A percentile compares a stretch with the other conserved stretches of the same genome.
Evolutionary conservation across 441 rosid species (phyloP).

Genomic region (Populus trichocarpa): DNA sequence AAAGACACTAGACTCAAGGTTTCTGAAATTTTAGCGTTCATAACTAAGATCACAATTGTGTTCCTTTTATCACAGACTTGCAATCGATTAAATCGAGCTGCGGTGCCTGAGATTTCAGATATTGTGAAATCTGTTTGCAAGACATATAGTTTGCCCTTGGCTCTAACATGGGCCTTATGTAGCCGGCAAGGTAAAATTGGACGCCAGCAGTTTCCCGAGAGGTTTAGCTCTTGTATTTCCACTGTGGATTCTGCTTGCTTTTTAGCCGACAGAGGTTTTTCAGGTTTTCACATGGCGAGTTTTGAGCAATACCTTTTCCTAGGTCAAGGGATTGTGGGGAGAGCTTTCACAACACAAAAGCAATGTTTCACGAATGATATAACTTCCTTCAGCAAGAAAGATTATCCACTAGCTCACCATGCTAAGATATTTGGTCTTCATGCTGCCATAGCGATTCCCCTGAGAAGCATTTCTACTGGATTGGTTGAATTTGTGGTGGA

Average conservation of each 20-base stretch:
- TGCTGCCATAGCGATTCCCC: slow-evolving; percentile 45
- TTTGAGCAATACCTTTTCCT: slow-evolving; percentile 44
- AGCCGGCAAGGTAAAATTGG: slow-evolving; percentile 62
- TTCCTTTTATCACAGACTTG: slow-evolving; percentile 47
- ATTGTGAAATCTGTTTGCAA: slow-evolving; percentile 61
- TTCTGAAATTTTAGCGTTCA: slow-evolving; percentile 1
- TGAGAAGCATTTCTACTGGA: slow-evolving; percentile 26
- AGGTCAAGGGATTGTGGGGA: slow-evolving; percentile 50
- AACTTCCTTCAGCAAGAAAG: slow-evolving; percentile 32
- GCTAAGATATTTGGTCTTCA: slow-evolving; percentile 43
- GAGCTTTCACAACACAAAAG: slow-evolving; percentile 30
- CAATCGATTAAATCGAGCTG: slow-evolving; percentile 48
- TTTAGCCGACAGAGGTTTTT: slow-evolving; percentile 44
- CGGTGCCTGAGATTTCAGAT: slow-evolving; percentile 54
- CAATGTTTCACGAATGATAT: slow-evolving; percentile 39
- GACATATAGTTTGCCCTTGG: slow-evolving; percentile 56
- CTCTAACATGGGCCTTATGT: slow-evolving; percentile 87
- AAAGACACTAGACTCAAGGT: not conserved
- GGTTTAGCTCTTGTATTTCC: slow-evolving; percentile 51
- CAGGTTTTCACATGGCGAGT: slow-evolving; percentile 65
- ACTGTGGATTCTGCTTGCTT: slow-evolving; percentile 76
- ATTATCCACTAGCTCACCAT: slow-evolving; percentile 53
- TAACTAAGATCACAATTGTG: slow-evolving; percentile 19
- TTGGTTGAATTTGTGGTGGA: slow-evolving; percentile 45
- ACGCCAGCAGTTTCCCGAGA: slow-evolving; percentile 64